Evolutionary conservation across 257 asterid species (phyloP).

Genomic region (Perilla frutescens): DNA sequence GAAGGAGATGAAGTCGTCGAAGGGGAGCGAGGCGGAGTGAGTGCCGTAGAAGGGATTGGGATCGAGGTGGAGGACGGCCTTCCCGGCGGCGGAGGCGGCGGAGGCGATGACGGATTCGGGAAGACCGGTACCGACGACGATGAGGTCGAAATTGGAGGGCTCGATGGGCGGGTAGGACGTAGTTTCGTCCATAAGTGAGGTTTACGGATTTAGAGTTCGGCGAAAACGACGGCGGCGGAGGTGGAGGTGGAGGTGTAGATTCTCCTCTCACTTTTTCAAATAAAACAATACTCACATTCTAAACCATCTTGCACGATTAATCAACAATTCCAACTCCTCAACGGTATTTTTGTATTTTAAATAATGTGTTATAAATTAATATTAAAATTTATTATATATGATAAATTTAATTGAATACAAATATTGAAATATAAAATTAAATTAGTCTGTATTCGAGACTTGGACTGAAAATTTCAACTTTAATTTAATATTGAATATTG

Average conservation of each 20-base stretch:
- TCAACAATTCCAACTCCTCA: too few relatives aligned
- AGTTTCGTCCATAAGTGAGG: constrained; percentile 58
- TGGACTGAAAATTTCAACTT: too few relatives aligned
- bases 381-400: too few relatives aligned
- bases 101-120: constrained; percentile 83
- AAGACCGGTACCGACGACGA: constrained; percentile 83
- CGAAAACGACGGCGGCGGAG: neutral
- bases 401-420: too few relatives aligned
- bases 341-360: too few relatives aligned
- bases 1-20: constrained; percentile 58
- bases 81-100: constrained; percentile 76
- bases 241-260: neutral
- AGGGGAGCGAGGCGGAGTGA: constrained; percentile 73
- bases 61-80: constrained; percentile 87
- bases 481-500: too few relatives aligned
- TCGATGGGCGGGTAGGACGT: constrained; percentile 66
- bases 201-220: neutral
- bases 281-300: too few relatives aligned
- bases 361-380: too few relatives aligned
- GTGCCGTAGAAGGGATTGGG: constrained; percentile 77
- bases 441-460: too few relatives aligned
- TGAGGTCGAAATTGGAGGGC: constrained; percentile 80
- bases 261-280: too few relatives aligned
- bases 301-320: too few relatives aligned
- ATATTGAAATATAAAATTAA: too few relatives aligned